Evolutionary conservation across 495 filamentous ascomycete genomes (phyloP), one percentile per base, ranked within the genome.

Genomic region (Rhizodiscina lignyota): DNA sequence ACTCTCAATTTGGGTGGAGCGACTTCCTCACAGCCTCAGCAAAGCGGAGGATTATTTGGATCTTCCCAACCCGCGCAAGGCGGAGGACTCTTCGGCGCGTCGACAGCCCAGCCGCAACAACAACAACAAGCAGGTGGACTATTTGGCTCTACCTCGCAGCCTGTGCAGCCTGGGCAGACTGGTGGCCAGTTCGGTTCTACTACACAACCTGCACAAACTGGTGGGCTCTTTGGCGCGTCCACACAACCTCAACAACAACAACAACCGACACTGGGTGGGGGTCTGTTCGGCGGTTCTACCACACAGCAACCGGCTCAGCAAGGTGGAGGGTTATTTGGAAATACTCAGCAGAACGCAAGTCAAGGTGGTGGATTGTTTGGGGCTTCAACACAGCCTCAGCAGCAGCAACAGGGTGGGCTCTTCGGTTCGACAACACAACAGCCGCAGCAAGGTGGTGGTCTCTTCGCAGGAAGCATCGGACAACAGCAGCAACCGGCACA

Each of bases 1-100:
- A n/a, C n/a, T n/a, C n/a, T n/a, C n/a, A n/a, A n/a, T n/a, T n/a
- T n/a, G n/a, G n/a, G n/a, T n/a, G n/a, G n/a, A n/a, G n/a, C n/a
- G n/a, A n/a, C n/a, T n/a, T n/a, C n/a, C n/a, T n/a, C n/a, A n/a
- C n/a, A n/a, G n/a, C n/a, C n/a, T n/a, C n/a, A n/a, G n/a, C n/a
- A n/a, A n/a, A n/a, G n/a, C n/a, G n/a, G n/a, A n/a, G n/a, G n/a
- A n/a, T n/a, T n/a, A n/a, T n/a, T n/a, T n/a, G n/a, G n/a, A n/a
- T n/a, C n/a, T n/a, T n/a, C n/a, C n/a, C n/a, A n/a, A n/a, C n/a
- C n/a, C n/a, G n/a, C n/a, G n/a, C n/a, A n/a, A n/a, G n/a, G n/a
- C n/a, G n/a, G n/a, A n/a, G n/a, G n/a, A n/a, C n/a, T n/a, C n/a
- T 62, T 63, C 34, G 53, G 48, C 15, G 38, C 49, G 28, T 27